Conservation (phyloP, 2,329 filamentous ascomycete genomes). For the Trichophyton mentagrophytes region DNA sequence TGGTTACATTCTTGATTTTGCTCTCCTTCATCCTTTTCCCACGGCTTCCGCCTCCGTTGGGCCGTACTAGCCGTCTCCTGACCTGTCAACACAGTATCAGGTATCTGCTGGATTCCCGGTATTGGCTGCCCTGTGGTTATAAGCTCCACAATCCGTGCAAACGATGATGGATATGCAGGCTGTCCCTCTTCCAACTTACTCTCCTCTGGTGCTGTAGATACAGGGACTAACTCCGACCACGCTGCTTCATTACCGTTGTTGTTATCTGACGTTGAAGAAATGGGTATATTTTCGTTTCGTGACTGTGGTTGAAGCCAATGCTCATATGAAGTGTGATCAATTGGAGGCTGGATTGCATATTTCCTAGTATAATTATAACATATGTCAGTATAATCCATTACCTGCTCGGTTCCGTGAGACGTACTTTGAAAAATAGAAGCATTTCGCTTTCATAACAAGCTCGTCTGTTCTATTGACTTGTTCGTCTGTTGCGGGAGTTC, state of each 20-base stretch:
- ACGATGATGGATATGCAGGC: constrained; percentile 67
- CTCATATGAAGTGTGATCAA: constrained; percentile 9
- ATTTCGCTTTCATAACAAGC: constrained; percentile 35
- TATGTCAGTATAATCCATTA: not conserved
- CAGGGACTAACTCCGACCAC: not conserved
- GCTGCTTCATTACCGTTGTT: not conserved
- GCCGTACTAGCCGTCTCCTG: constrained; percentile 48
- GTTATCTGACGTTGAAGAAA: not conserved
- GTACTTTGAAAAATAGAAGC: constrained; percentile 37
- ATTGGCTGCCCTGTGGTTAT: constrained; percentile 72
- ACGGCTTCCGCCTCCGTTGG: constrained; percentile 54
- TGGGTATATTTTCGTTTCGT: not conserved
- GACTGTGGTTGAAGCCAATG: constrained; percentile 2
- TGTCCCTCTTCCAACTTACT: constrained; percentile 25
- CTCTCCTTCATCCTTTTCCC: constrained; percentile 51
- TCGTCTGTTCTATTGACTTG: constrained; percentile 30
- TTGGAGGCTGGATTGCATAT: constrained; percentile 7
- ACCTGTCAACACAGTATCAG: constrained; percentile 61
- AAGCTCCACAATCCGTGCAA: constrained; percentile 73
- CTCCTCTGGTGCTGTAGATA: not conserved
- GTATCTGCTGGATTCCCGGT: constrained; percentile 77
- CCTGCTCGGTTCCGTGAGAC: not conserved
- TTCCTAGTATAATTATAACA: not conserved
- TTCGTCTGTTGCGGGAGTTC: constrained; percentile 25
- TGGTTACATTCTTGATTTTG: not conserved